Evolutionary conservation across 768 basidiomycete species (phyloP), one percentile per base, ranked within the genome.

Genomic region (Trametes sanguinea): DNA sequence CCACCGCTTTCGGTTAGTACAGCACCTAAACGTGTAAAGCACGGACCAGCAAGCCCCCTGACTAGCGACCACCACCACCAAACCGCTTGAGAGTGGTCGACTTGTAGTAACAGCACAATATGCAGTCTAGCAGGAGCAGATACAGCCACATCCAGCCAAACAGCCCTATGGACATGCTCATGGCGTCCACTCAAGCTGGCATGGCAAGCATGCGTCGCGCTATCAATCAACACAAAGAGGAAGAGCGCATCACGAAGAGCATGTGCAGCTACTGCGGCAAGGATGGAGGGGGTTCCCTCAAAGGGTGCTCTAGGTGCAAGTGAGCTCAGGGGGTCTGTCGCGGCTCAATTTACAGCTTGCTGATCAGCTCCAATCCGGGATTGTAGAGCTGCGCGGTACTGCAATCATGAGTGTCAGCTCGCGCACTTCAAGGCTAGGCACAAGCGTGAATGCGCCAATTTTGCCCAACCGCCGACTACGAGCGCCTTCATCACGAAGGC

Each of bases 221-320:
- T 2, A n/a, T 53, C 14, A 44, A 51, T 13, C 16, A 16, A 2
- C 29, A 42, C 6, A 43, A 55, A 27, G 39, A 55, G 17, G 30
- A 61, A 4, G 40, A 50, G 17, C 46, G 47, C 29, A 32, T 51
- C 9, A 29, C 30, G n/a, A 17, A 55, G 39, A 46, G 47, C 5
- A 50, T 7, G 4, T 61, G 60, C 40, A 10, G 47, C 2, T 51
- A 43, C 13, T 61, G 60, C 42, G 54, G 48, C 1, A 55, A 55
- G n/a, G 30, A 55, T 2, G 47, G 54, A n/a, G 39, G 47, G 2
- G 22, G n/a, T 6, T 32, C 54, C 7, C 53, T 61, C 40, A 55
- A 55, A 32, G 51, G 40, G 14, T 61, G 60, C 14, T 55, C 60
- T 5, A 54, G 54, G 2, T 61, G 60, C 60, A 61, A 55, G 60